phyloP scores from a whole-genome alignment of 352 stramenopile species.

The Globisporangium irregulare region DNA sequence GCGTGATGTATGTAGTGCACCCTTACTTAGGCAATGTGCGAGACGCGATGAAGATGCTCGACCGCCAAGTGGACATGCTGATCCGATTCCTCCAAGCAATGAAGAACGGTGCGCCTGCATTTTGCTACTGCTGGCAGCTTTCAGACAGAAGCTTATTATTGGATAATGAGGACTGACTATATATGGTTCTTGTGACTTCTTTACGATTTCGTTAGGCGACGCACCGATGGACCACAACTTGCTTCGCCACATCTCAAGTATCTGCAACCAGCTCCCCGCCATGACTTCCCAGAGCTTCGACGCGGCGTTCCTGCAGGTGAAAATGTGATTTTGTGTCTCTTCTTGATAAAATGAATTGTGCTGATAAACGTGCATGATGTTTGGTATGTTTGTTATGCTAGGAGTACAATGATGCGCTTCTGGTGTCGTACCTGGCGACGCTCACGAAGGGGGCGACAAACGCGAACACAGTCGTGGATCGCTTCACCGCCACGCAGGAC shows the following conservation, averaged over 20 bases:
- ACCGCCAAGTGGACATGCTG: conserved; percentile 76
- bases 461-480: conserved; percentile 77
- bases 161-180: background rate
- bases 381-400: conserved; percentile 12
- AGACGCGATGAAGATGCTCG: conserved; percentile 84
- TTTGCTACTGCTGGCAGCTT: background rate
- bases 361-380: background rate
- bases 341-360: background rate
- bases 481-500: conserved; percentile 73
- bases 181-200: background rate
- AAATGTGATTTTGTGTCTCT: background rate
- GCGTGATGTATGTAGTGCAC: conserved; percentile 49
- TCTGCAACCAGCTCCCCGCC: conserved; percentile 81
- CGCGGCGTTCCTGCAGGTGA: conserved; percentile 59
- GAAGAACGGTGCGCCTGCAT: conserved; percentile 42
- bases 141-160: background rate
- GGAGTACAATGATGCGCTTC: conserved; percentile 81
- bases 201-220: conserved; percentile 28
- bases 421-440: conserved; percentile 81
- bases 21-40: conserved; percentile 75
- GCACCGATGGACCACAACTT: conserved; percentile 74
- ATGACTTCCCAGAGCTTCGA: conserved; percentile 79
- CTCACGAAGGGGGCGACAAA: conserved; percentile 82
- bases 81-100: conserved; percentile 71
- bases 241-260: conserved; percentile 82